phyloP scores from a whole-genome alignment of 306 rosid genomes.

The Aeschynomene evenia region DNA sequence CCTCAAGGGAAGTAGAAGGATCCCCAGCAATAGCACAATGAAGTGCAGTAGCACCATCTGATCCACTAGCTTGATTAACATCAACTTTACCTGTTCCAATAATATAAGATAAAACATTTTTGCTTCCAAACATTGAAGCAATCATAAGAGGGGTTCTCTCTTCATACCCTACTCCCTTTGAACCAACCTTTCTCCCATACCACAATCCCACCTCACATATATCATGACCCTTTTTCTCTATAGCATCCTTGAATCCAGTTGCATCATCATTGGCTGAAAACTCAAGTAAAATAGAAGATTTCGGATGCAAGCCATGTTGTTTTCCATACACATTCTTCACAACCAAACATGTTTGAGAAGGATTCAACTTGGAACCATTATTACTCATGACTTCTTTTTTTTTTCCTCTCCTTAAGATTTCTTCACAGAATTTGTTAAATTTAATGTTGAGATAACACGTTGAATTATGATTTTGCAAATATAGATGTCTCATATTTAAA shows the following conservation, averaged over 20 bases:
- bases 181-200: conserved; percentile 77
- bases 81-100: conserved; percentile 52
- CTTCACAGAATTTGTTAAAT: conserved; percentile 28
- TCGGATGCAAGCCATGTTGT: conserved; percentile 36
- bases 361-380: conserved; percentile 59
- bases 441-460: not conserved
- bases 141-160: conserved; percentile 85
- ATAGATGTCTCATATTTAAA: conserved; percentile 15
- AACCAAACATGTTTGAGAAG: conserved; percentile 44
- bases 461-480: conserved; percentile 17
- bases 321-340: conserved; percentile 47
- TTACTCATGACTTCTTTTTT: conserved; percentile 55
- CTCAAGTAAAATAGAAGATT: conserved; percentile 57
- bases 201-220: conserved; percentile 64
- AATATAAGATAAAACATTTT: conserved; percentile 53
- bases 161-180: conserved; percentile 60
- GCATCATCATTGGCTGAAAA: conserved; percentile 61
- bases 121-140: conserved; percentile 85
- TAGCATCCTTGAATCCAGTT: conserved; percentile 54
- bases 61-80: conserved; percentile 60
- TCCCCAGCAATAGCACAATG: conserved; percentile 81
- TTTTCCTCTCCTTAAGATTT: not conserved
- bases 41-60: conserved; percentile 74
- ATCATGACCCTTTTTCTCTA: conserved; percentile 53
- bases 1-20: conserved; percentile 52